A percentile compares a stretch with the other conserved stretches of the same genome.
Conservation (phyloP, 2,329 filamentous ascomycete genomes). For the Ustulina deusta region DNA sequence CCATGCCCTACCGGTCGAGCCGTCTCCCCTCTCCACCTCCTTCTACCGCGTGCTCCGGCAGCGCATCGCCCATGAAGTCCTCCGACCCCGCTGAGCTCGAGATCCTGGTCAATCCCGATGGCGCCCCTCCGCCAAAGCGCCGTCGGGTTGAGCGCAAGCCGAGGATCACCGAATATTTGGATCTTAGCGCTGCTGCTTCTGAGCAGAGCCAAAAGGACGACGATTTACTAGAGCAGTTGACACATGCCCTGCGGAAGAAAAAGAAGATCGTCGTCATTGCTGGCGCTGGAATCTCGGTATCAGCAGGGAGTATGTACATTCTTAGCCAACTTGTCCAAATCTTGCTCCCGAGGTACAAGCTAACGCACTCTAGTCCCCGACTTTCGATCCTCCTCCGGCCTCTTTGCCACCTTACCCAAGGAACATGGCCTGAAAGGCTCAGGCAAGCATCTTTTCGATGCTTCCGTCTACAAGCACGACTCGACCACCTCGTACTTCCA, state of each 20-base stretch:
- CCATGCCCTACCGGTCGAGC: conserved; percentile 53
- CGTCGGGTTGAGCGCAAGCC: conserved; percentile 72
- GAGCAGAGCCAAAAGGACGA: conserved; percentile 63
- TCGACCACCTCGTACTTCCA: conserved; percentile 91
- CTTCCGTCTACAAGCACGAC: conserved; percentile 95
- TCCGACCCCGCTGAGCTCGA: conserved; percentile 55
- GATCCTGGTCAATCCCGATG: conserved; percentile 63
- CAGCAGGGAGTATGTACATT: conserved; percentile 75
- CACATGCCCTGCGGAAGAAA: conserved; percentile 83
- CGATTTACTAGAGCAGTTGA: conserved; percentile 76
- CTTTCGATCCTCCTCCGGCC: conserved; percentile 89
- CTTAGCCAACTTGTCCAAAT: conserved; percentile 38
- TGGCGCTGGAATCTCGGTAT: conserved; percentile 95
- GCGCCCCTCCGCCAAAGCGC: conserved; percentile 79
- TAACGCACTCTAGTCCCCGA: conserved; percentile 76
- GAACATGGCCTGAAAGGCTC: conserved; percentile 93
- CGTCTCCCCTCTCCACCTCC: conserved; percentile 68
- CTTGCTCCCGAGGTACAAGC: conserved; percentile 39
- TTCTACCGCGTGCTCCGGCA: conserved; percentile 60
- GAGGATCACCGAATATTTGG: conserved; percentile 84
- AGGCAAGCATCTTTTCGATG: conserved; percentile 96
- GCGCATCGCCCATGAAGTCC: conserved; percentile 63
- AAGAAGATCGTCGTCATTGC: conserved; percentile 98
- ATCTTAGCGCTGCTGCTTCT: conserved; percentile 68
- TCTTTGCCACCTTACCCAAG: conserved; percentile 86